Conservation (phyloP, 176 grass and related monocot genomes). For the Lolium multiflorum region DNA sequence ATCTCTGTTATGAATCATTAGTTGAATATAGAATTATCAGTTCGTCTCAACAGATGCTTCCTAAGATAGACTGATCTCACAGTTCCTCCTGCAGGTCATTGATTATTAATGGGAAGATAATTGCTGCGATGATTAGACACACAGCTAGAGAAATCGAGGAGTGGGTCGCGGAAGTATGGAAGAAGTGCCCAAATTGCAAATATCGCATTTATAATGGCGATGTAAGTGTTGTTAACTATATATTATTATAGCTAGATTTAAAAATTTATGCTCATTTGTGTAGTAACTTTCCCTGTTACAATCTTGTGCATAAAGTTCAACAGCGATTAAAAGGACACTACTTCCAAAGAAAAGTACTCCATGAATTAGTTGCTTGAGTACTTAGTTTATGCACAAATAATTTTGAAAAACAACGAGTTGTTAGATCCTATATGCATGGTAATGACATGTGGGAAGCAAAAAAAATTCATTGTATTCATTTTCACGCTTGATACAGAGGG, state of each 20-base stretch:
- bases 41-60: too few species aligned
- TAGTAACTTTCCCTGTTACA: too few species aligned
- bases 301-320: too few species aligned
- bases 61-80: not conserved
- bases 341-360: not conserved
- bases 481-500: not conserved
- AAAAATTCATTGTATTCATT: not conserved
- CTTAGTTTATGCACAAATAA: not conserved
- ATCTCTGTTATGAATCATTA: not conserved
- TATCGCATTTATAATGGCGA: too few species aligned
- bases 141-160: slow-evolving; percentile 34
- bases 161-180: slow-evolving; percentile 11
- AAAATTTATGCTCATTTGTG: too few species aligned
- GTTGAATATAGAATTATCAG: too few species aligned
- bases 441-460: not conserved
- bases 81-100: slow-evolving; percentile 60
- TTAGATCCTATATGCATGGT: not conserved
- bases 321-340: too few species aligned
- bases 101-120: slow-evolving; percentile 57
- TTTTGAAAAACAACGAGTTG: not conserved
- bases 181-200: too few species aligned
- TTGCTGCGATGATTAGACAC: slow-evolving; percentile 54
- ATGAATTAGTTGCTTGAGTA: not conserved
- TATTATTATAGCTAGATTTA: too few species aligned
- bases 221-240: too few species aligned